These are phyloP conservation scores for Globisporangium nodosum DNA, from an alignment of 352 stramenopile genomes.

Conservation along the genomic window DNA sequence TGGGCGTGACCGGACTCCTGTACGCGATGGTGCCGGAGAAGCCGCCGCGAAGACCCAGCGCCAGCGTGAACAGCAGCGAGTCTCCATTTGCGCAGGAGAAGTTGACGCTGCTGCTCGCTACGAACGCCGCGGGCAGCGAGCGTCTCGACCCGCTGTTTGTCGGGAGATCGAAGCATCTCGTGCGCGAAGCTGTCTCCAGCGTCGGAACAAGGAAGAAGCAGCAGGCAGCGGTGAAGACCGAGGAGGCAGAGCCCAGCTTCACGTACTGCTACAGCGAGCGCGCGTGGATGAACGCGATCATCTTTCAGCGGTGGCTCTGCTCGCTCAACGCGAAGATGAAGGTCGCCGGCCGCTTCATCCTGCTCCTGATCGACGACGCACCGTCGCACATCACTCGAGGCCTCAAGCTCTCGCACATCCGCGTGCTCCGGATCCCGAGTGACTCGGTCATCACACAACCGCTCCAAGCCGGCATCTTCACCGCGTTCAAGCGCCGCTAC, in stretches of 20 bases:
- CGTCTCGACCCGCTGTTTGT: slow-evolving; percentile 23
- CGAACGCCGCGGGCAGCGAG: slow-evolving; percentile 22
- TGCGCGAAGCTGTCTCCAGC: not conserved
- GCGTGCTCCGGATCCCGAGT: slow-evolving; percentile 5
- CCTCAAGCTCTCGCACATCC: slow-evolving; percentile 23
- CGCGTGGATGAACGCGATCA: slow-evolving; percentile 22
- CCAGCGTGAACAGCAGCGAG: not conserved
- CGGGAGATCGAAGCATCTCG: slow-evolving; percentile 7
- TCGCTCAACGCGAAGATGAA: slow-evolving; percentile 24
- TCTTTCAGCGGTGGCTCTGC: slow-evolving; percentile 27
- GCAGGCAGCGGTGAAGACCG: slow-evolving; percentile 2
- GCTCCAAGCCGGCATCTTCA: slow-evolving; percentile 10
- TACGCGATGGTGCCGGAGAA: slow-evolving; percentile 10
- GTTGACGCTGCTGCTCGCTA: slow-evolving; percentile 16
- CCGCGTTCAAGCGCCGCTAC: slow-evolving; percentile 26
- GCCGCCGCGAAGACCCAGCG: not conserved
- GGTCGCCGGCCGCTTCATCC: slow-evolving; percentile 21
- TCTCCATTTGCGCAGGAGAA: not conserved
- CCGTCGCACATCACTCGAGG: slow-evolving; percentile 22
- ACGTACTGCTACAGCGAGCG: slow-evolving; percentile 23
- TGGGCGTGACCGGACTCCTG: slow-evolving; percentile 11
- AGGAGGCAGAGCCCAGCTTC: slow-evolving; percentile 12
- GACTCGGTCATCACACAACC: not conserved
- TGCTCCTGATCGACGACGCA: slow-evolving; percentile 23
- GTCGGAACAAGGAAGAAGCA: not conserved